Conservation (phyloP, 345 rosid species). For the Dovyalis caffra region DNA sequence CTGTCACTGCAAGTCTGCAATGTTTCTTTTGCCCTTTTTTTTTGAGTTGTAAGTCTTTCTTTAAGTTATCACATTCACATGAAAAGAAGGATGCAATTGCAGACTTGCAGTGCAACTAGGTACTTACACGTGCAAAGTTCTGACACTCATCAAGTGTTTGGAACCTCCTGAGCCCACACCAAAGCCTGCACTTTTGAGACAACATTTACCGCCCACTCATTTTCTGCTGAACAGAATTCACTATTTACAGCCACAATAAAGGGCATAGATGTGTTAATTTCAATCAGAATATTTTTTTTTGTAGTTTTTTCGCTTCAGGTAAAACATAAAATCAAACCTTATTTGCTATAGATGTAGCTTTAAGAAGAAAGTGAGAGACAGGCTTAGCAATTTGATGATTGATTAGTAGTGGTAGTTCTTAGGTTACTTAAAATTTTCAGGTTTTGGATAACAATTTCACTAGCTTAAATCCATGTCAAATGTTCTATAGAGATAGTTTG, state of each 20-base stretch:
- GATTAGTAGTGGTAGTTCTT: background rate
- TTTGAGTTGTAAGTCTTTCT: background rate
- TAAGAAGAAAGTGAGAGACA: background rate
- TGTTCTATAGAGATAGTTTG: background rate
- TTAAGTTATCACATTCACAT: slow-evolving; percentile 1
- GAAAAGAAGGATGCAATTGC: slow-evolving; percentile 16
- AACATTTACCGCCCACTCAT: too few relatives aligned
- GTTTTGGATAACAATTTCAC: background rate
- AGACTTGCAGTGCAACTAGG: background rate
- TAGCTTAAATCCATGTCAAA: background rate
- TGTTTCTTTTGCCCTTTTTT: background rate
- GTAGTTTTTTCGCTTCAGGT: background rate
- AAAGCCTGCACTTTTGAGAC: slow-evolving; percentile 9
- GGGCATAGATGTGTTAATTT: background rate
- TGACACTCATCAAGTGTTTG: slow-evolving; percentile 19
- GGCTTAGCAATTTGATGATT: background rate
- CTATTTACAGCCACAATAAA: background rate
- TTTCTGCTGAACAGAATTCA: background rate
- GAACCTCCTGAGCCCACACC: slow-evolving; percentile 5
- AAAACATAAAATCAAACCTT: too few relatives aligned
- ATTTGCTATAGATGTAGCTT: background rate
- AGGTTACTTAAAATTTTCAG: background rate
- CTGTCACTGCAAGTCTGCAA: too few relatives aligned
- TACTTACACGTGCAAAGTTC: slow-evolving; percentile 21
- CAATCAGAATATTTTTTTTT: too few relatives aligned